Conservation (phyloP, 176 grass and related monocot species). For the Oryza punctata region DNA sequence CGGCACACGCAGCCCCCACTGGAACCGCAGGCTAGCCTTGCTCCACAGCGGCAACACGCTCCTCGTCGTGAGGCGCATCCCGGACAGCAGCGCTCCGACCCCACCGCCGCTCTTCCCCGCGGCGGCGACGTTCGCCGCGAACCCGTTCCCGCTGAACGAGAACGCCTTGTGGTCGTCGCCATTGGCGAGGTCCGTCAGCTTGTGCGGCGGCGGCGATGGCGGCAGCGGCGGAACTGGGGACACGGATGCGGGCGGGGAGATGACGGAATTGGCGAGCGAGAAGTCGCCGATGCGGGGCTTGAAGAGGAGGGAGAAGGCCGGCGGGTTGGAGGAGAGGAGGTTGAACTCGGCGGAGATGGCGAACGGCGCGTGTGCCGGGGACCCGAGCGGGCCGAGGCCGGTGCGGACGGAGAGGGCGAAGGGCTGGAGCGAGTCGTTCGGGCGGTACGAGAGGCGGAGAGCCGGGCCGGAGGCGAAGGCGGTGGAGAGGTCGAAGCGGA, state of each 20-base stretch:
- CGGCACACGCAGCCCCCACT: slow-evolving; percentile 79
- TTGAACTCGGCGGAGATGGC: slow-evolving; percentile 78
- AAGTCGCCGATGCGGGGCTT: slow-evolving; percentile 88
- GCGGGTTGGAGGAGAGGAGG: slow-evolving; percentile 52
- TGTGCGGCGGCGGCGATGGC: slow-evolving; percentile 31
- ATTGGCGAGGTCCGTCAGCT: slow-evolving; percentile 46
- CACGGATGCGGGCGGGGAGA: slow-evolving; percentile 34
- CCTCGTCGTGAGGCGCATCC: slow-evolving; percentile 65
- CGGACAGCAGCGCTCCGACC: slow-evolving; percentile 48
- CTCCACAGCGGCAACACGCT: slow-evolving; percentile 68
- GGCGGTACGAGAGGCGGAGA: slow-evolving; percentile 77
- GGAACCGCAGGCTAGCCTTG: slow-evolving; percentile 62
- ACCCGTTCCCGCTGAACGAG: slow-evolving; percentile 45
- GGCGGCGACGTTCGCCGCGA: slow-evolving; percentile 52
- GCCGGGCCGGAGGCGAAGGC: slow-evolving; percentile 67
- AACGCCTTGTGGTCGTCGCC: slow-evolving; percentile 21
- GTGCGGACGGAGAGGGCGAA: slow-evolving; percentile 84
- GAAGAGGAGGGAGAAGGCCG: slow-evolving; percentile 72
- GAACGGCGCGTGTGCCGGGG: slow-evolving; percentile 58
- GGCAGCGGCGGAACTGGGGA: slow-evolving; percentile 24
- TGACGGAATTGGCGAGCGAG: slow-evolving; percentile 62
- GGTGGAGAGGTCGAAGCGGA: slow-evolving; percentile 80
- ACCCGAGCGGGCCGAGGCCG: slow-evolving; percentile 64
- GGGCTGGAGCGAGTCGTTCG: slow-evolving; percentile 65
- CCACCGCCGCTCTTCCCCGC: slow-evolving; percentile 40